Evolutionary conservation across 2,329 filamentous ascomycete genomes (phyloP), one percentile per base, ranked within the genome.

Genomic region (Claviceps sp.): DNA sequence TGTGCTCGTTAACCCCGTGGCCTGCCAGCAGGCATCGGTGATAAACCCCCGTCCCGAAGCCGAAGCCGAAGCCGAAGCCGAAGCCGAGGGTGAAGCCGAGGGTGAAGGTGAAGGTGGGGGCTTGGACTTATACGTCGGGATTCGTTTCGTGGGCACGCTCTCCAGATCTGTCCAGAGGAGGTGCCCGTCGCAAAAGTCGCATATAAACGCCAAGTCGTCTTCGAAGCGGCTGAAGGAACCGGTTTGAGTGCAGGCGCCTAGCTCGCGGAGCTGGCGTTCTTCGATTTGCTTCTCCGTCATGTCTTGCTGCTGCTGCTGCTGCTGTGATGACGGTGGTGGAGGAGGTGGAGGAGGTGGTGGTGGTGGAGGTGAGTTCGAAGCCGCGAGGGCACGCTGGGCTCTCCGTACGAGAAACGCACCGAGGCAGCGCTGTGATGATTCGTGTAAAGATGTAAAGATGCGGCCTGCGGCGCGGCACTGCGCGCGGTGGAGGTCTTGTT

Each of bases 131-230:
- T 60, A 62, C 50, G 63, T 64, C 26, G 62, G 62, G 8, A 65
- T 60, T 38, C 75, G 65, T 51, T 67, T 63, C 1, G 72, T 72
- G 5, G 78, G 77, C 65, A 80, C 74, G 47, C 64, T 66, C 55
- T 72, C 68, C 36, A 81, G 58, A 59, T 82, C 75, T 52, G 76
- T 70, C 78, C 78, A 81, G 22, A 81, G 64, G 23, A 81, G 65
- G 59, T 77, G 76, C 2, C 78, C 78, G 59, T 80, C 77, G 64
- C 78, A 81, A 59, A 75, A 81, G 64, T 82, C 77, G 65, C 78
- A 82, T 7, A 79, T 68, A 58, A 80, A 81, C 7, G 73, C 77
- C 47, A 79, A 69, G 54, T 80, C 77, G 40, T 64, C 61, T 36
- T 78, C 75, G 50, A 80, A 73, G 14, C 76, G 71, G 63, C 79